Conservation (phyloP, 23 red algal species). For the Gracilariopsis chorda region DNA sequence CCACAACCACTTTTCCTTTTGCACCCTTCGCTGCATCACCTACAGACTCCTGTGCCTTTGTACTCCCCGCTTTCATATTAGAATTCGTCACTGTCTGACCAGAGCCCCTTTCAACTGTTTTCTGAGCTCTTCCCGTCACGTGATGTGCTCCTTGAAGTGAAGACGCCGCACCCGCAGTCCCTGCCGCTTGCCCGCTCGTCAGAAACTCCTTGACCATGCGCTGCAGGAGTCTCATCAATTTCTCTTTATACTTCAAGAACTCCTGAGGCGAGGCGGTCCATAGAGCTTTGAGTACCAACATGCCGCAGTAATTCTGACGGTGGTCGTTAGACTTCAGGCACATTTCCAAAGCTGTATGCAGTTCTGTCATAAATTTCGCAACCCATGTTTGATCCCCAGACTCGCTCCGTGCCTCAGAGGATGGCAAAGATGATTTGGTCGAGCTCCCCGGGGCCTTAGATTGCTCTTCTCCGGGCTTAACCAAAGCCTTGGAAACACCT, state of each 20-base stretch:
- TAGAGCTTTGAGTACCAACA: slow-evolving; percentile 53
- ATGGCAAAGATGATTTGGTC: not conserved
- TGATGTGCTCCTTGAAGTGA: not conserved
- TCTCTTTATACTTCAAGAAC: slow-evolving; percentile 32
- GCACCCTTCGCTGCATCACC: not conserved
- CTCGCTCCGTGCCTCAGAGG: not conserved
- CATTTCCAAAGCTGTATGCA: slow-evolving; percentile 22
- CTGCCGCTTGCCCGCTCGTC: not conserved
- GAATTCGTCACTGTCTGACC: not conserved
- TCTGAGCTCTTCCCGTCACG: not conserved
- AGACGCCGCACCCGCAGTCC: not conserved
- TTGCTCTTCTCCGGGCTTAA: not conserved
- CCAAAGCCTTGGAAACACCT: not conserved
- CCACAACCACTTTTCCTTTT: not conserved
- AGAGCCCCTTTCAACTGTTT: not conserved
- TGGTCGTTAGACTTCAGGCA: slow-evolving; percentile 21
- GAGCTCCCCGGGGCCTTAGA: not conserved
- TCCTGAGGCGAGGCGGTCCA: slow-evolving; percentile 3
- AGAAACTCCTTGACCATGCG: slow-evolving; percentile 42
- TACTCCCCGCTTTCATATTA: not conserved
- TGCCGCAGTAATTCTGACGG: slow-evolving; percentile 13
- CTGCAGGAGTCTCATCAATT: slow-evolving; percentile 39
- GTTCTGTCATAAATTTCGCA: not conserved
- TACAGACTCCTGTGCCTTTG: not conserved
- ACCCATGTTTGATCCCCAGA: not conserved